Conservation (phyloP, 768 basidiomycete species). For the Xerocomellus intermedius region DNA sequence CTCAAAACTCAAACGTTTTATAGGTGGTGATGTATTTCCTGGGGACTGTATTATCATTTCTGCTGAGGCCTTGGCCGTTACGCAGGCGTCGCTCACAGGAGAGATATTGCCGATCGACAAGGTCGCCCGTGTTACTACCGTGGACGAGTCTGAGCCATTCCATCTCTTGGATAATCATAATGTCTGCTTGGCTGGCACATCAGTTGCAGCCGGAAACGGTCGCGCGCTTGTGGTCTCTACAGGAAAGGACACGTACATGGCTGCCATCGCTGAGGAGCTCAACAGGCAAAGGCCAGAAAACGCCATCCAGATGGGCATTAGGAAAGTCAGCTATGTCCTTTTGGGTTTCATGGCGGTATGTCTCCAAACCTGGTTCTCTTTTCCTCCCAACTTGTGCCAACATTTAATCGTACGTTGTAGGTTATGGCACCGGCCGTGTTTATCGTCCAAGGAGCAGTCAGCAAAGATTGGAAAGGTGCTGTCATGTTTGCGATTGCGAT, state of each 20-base stretch:
- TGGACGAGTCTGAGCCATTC: conserved; percentile 20
- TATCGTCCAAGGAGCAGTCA: conserved; percentile 31
- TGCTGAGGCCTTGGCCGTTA: conserved; percentile 33
- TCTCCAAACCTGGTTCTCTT: background rate
- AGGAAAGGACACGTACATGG: conserved; percentile 35
- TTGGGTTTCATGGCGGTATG: conserved; percentile 32
- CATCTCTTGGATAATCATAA: conserved; percentile 33
- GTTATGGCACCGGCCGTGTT: conserved; percentile 33
- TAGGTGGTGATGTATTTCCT: conserved; percentile 37
- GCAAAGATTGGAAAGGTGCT: conserved; percentile 32
- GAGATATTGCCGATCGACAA: conserved; percentile 38
- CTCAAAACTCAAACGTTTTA: background rate
- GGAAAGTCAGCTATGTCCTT: conserved; percentile 33
- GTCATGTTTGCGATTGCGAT: conserved; percentile 33
- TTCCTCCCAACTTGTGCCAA: background rate
- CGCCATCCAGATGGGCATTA: conserved; percentile 33
- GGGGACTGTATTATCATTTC: conserved; percentile 35
- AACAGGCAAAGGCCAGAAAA: conserved; percentile 33
- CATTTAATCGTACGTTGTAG: conserved; percentile 5
- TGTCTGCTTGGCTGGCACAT: conserved; percentile 35
- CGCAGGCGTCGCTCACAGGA: conserved; percentile 38
- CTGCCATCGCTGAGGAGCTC: conserved; percentile 35
- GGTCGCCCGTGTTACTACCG: conserved; percentile 12
- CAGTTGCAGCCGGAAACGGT: conserved; percentile 34
- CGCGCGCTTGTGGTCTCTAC: conserved; percentile 32